These are phyloP conservation scores for Astragalus membranaceus DNA, from an alignment of 306 rosid genomes.

Conservation along the genomic window DNA sequence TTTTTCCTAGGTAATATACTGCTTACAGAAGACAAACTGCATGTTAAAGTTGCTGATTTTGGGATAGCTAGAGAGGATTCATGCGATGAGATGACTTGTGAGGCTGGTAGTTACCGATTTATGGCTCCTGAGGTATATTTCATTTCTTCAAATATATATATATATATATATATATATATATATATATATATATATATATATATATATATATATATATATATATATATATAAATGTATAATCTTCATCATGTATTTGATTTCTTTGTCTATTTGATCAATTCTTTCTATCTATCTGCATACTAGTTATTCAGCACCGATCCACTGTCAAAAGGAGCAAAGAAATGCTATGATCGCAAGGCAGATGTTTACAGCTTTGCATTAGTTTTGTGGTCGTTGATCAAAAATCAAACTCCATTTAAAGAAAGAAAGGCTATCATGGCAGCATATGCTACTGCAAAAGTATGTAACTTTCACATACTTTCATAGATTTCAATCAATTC, in stretches of 20 bases:
- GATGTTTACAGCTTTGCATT: slow-evolving; percentile 64
- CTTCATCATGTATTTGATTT: neutral
- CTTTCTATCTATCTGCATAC: neutral
- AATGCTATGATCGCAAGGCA: slow-evolving; percentile 50
- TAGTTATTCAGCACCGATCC: slow-evolving; percentile 48
- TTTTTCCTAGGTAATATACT: neutral
- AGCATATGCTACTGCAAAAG: slow-evolving; percentile 53
- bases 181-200: too few relatives aligned
- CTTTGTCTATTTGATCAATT: neutral
- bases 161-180: too few relatives aligned
- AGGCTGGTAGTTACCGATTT: slow-evolving; percentile 13
- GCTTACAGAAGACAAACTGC: neutral
- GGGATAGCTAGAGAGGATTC: slow-evolving; percentile 3
- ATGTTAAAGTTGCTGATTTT: slow-evolving; percentile 2
- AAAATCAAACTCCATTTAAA: slow-evolving; percentile 51
- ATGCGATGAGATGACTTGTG: slow-evolving; percentile 13
- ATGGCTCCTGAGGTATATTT: slow-evolving; percentile 24
- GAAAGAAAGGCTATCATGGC: slow-evolving; percentile 41
- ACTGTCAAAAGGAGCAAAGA: slow-evolving; percentile 37
- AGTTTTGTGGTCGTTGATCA: slow-evolving; percentile 50
- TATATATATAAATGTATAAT: too few relatives aligned
- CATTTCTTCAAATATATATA: neutral
- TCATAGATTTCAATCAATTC: neutral
- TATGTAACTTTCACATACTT: neutral
- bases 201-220: too few relatives aligned